Percentiles rank a stretch among this genome's conserved stretches.
phyloP scores from a whole-genome alignment of 257 asterid species.

The Ligustrum vulgare region DNA sequence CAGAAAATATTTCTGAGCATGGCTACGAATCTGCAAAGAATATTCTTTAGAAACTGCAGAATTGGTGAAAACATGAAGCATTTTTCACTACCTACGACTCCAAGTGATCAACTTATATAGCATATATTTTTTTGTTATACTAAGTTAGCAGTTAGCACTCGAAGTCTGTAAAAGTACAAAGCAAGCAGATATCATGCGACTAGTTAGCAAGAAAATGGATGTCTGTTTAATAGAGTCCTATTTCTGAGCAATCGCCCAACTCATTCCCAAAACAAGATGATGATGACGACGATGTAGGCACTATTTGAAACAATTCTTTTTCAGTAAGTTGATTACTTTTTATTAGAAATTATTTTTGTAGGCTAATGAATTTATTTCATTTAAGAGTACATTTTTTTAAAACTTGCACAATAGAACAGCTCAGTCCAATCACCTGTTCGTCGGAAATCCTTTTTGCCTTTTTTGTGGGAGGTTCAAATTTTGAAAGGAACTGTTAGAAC shows the following conservation, averaged over 20 bases:
- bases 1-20: constrained; percentile 90
- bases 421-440: background rate
- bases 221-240: background rate
- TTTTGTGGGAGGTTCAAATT: background rate
- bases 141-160: background rate
- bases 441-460: background rate
- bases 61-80: background rate
- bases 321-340: background rate
- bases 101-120: constrained; percentile 4
- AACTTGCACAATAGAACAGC: background rate
- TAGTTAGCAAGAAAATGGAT: background rate
- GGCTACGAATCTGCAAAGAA: constrained; percentile 85
- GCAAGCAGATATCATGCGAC: background rate
- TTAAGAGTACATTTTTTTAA: background rate
- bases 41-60: background rate
- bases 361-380: background rate
- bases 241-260: background rate
- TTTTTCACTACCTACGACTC: background rate
- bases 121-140: background rate
- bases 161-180: background rate
- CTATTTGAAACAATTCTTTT: too few relatives aligned
- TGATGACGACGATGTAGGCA: background rate
- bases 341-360: too few relatives aligned
- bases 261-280: background rate
- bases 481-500: background rate